phyloP scores from a whole-genome alignment of 352 stramenopile species.

The Phytopythium chamaehyphon region DNA sequence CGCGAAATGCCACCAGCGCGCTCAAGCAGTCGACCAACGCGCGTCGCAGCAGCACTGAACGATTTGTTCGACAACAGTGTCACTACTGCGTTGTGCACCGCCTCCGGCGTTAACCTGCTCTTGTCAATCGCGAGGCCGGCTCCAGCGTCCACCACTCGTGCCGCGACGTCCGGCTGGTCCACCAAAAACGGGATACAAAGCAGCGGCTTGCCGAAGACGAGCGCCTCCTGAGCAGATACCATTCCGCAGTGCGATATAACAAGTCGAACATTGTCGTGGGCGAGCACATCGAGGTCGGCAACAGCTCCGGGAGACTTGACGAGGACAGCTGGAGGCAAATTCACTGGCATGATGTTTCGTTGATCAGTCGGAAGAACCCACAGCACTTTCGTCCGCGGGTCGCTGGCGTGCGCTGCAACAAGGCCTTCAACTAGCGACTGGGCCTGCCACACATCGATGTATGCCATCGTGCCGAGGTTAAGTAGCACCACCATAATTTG shows the following conservation, averaged over 20 bases:
- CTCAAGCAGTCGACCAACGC: slow-evolving; percentile 51
- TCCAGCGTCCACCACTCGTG: slow-evolving; percentile 69
- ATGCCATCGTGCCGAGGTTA: slow-evolving; percentile 74
- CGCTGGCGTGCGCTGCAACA: slow-evolving; percentile 27
- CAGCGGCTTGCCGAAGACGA: slow-evolving; percentile 75
- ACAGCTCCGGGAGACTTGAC: slow-evolving; percentile 58
- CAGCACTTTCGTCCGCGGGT: slow-evolving; percentile 55
- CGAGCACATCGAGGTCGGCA: slow-evolving; percentile 61
- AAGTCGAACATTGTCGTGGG: slow-evolving; percentile 48
- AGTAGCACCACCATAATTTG: slow-evolving; percentile 49
- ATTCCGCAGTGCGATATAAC: slow-evolving; percentile 89
- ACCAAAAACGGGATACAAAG: slow-evolving; percentile 88
- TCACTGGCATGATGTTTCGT: slow-evolving; percentile 46
- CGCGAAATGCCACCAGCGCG: slow-evolving; percentile 56
- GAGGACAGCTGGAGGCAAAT: slow-evolving; percentile 52
- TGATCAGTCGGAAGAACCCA: slow-evolving; percentile 79
- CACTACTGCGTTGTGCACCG: slow-evolving; percentile 48
- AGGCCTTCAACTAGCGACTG: slow-evolving; percentile 70
- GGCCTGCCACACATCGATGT: slow-evolving; percentile 79
- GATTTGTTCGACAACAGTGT: slow-evolving; percentile 46
- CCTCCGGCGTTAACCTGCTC: slow-evolving; percentile 47
- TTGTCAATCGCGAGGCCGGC: slow-evolving; percentile 73
- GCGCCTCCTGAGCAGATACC: slow-evolving; percentile 74
- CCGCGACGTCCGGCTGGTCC: slow-evolving; percentile 82
- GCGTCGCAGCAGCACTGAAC: slow-evolving; percentile 35